Evolutionary conservation across 495 filamentous ascomycete genomes (phyloP), one percentile per base, ranked within the genome.

Genomic region (Xylaria cubensis): DNA sequence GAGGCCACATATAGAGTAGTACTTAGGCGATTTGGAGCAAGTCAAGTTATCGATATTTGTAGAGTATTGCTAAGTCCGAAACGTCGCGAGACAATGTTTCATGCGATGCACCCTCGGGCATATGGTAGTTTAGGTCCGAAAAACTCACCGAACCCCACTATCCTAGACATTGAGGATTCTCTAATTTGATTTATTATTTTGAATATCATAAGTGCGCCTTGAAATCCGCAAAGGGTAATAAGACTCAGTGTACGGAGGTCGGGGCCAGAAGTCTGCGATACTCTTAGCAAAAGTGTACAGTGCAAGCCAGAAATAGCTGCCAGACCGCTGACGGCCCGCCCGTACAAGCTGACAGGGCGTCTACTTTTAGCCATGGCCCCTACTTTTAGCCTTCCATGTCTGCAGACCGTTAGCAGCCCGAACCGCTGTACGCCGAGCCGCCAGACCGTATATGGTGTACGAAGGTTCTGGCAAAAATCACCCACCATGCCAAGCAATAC

Each of bases 21-120:
- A 15, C 0, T 17, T 59, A 34, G 3, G 1, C 8, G 13, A 17
- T 12, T 24, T 62, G n/a, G 10, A 62, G 36, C 5, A 41, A 39
- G 59, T 26, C 24, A 8, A 62, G 34, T 1, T 34, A 13, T 19
- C 24, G 32, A 44, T n/a, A 26, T 32, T 9, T 17, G 13, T 29
- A 19, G 2, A 17, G 53, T 39, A 13, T 66, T 66, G 46, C 51
- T 51, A 66, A 66, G 46, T 66, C 64, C 64, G 64, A 53, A 51
- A 32, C 21, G 19, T 32, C 64, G 64, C 64, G 64, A 53, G 46
- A 29, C 15, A 21, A 10, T 17, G 24, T 24, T 24, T 55, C 51
- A 55, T 55, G 51, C 50, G 24, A 29, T 55, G 12, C n/a, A 55
- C 29, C 17, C 29, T 42, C 56, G 56, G 26, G 12, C 3, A 64